Conservation (phyloP, 768 basidiomycete genomes). For the Leccinum fibrillosum region DNA sequence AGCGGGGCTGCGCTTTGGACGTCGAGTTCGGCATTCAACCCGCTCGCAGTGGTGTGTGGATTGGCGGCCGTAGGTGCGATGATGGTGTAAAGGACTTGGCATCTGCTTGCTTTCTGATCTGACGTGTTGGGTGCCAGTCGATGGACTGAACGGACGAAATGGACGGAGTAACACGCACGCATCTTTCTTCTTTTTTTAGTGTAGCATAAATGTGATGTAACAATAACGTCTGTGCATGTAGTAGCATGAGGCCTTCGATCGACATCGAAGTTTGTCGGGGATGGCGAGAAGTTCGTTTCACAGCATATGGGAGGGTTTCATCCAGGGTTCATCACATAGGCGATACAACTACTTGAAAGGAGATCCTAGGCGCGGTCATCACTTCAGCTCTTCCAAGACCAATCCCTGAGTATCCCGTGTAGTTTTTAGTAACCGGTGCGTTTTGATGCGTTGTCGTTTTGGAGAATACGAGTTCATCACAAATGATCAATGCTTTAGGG, state of each 20-base stretch:
- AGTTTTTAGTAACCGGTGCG: background rate
- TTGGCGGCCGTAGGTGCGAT: slow-evolving; percentile 2
- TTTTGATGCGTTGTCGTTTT: too few relatives aligned
- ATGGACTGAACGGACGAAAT: background rate
- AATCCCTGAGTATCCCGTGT: too few relatives aligned
- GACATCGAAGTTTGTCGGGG: too few relatives aligned
- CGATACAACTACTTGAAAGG: too few relatives aligned
- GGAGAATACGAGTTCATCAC: too few relatives aligned
- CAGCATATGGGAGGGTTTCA: too few relatives aligned
- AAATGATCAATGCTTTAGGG: too few relatives aligned
- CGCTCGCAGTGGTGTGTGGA: slow-evolving; percentile 7
- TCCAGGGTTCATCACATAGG: too few relatives aligned
- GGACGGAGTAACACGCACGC: background rate
- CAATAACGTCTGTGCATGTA: background rate
- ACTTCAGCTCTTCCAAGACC: too few relatives aligned
- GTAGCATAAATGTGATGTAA: background rate
- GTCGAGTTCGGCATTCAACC: background rate
- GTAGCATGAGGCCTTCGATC: background rate
- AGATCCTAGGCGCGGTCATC: too few relatives aligned
- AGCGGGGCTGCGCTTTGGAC: background rate
- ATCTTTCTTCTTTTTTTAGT: background rate
- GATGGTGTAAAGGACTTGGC: slow-evolving; percentile 16
- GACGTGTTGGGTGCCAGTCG: background rate
- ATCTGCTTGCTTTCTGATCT: background rate
- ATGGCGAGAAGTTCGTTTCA: too few relatives aligned